Conservation (phyloP, 352 stramenopile genomes). For the Globisporangium canariense region DNA sequence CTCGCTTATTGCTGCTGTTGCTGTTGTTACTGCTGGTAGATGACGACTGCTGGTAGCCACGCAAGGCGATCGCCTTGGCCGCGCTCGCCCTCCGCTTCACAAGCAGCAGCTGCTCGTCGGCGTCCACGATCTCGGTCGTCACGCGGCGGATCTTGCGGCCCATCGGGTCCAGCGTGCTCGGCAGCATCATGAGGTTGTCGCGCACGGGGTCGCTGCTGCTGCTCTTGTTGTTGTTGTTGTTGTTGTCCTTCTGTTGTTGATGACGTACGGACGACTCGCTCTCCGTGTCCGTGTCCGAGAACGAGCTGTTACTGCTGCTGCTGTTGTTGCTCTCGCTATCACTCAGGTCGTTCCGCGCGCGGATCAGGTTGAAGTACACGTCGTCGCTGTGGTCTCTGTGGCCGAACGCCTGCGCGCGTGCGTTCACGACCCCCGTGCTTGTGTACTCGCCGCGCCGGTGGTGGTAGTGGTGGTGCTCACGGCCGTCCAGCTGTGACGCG, state of each 20-base stretch:
- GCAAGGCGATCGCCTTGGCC: conserved; percentile 86
- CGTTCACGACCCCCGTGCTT: conserved; percentile 10
- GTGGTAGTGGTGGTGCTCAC: conserved; percentile 3
- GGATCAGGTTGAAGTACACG: background rate
- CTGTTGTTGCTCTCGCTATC: conserved; percentile 11
- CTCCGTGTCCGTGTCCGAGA: conserved; percentile 37
- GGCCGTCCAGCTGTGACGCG: conserved; percentile 1
- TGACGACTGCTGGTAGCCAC: conserved; percentile 15
- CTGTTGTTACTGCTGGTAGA: background rate
- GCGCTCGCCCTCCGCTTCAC: conserved; percentile 47
- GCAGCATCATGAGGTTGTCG: conserved; percentile 49
- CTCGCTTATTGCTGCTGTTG: background rate
- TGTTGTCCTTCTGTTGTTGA: background rate
- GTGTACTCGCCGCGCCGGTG: conserved; percentile 11
- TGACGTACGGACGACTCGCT: conserved; percentile 17
- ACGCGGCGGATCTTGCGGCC: conserved; percentile 53
- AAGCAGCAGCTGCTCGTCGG: conserved; percentile 50
- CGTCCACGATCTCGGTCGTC: conserved; percentile 42
- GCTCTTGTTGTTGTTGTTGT: background rate
- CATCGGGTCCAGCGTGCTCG: conserved; percentile 46
- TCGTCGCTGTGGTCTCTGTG: conserved; percentile 11
- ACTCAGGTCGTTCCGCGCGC: conserved; percentile 10
- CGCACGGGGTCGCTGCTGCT: conserved; percentile 13
- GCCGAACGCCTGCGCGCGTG: conserved; percentile 10
- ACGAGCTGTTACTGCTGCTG: conserved; percentile 14